Evolutionary conservation across 73 alveolate species (phyloP), one percentile per base, ranked within the genome.

Genomic region (Stentor coeruleus): DNA sequence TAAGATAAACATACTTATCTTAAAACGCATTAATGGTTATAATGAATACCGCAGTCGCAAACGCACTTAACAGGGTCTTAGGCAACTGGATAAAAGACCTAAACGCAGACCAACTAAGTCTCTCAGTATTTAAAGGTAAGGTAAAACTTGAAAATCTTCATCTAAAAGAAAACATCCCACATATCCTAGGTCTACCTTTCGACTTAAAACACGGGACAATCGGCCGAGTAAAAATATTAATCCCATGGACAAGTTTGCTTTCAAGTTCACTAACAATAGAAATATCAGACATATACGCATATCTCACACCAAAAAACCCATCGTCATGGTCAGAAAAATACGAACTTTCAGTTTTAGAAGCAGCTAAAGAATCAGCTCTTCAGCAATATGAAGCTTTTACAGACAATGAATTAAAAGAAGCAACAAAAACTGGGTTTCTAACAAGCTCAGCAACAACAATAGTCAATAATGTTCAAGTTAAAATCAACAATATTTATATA

Each of bases 161-260:
- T 15, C 58, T 90, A 3, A 90, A 87, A 58, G 39, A 41, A 11
- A 39, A 74, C 38, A 28, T 87, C 31, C 74, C 87, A 35, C 91
- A 90, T 37, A 36, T 39, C 59, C 85, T 87, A 84, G 88, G 91
- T 3, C 42, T 90, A 49, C 96, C 96, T 26, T 90, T 87, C 77
- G 39, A 80, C 28, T 74, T 90, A 11, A 82, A 74, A 30, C 84
- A 60, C 39, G 96, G 96, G 33, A 76, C 59, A 58, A 79, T 87
- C 4, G 96, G 96, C 41, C 60, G 74, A 59, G 77, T 90, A 20
- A 38, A 20, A 42, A 77, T 90, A 3, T 86, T 84, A 38, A 86
- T 90, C 2, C 96, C 96, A 1, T 58, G 90, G 74, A 59, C 76
- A 4, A 49, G 74, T 77, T 35, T 90, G 3, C 40, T 42, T 3